Evolutionary conservation across 768 basidiomycete species (phyloP).

Genomic region (Naganishia onofrii): DNA sequence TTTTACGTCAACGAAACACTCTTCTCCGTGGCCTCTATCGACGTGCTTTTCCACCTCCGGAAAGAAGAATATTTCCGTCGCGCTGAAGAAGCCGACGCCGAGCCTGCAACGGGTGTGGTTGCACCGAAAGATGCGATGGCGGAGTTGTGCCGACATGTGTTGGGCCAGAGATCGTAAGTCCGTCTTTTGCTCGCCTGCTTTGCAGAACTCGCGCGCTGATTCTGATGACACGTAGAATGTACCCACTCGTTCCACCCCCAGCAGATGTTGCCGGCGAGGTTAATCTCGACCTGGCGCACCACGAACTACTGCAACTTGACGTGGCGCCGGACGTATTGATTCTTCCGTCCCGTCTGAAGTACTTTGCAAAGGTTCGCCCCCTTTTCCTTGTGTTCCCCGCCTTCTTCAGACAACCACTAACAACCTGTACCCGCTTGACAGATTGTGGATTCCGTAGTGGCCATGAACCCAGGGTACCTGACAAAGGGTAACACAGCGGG

Average conservation of each 20-base stretch:
- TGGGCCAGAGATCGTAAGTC: conserved; percentile 79
- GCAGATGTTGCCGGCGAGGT: conserved; percentile 70
- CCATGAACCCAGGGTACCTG: conserved; percentile 83
- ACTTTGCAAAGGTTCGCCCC: conserved; percentile 74
- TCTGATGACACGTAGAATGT: conserved; percentile 63
- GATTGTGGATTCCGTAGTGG: conserved; percentile 71
- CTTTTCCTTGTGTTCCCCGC: not conserved
- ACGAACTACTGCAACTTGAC: conserved; percentile 57
- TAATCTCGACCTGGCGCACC: conserved; percentile 85
- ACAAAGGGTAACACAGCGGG: conserved; percentile 51
- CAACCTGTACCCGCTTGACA: conserved; percentile 48
- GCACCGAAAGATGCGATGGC: conserved; percentile 67
- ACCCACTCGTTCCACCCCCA: conserved; percentile 88
- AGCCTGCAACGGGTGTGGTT: conserved; percentile 54
- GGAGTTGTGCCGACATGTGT: conserved; percentile 70
- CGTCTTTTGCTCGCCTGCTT: not conserved
- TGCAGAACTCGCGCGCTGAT: not conserved
- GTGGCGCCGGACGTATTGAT: conserved; percentile 79
- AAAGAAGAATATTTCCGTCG: conserved; percentile 75
- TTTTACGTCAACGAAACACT: conserved; percentile 81
- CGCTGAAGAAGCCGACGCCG: conserved; percentile 58
- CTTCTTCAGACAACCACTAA: not conserved
- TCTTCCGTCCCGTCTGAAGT: conserved; percentile 80
- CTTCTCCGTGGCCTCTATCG: conserved; percentile 78
- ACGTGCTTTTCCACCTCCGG: conserved; percentile 81